These are phyloP conservation scores for Fusarium sp. DNA, from an alignment of 2,329 filamentous ascomycete genomes.

Conservation along the genomic window DNA sequence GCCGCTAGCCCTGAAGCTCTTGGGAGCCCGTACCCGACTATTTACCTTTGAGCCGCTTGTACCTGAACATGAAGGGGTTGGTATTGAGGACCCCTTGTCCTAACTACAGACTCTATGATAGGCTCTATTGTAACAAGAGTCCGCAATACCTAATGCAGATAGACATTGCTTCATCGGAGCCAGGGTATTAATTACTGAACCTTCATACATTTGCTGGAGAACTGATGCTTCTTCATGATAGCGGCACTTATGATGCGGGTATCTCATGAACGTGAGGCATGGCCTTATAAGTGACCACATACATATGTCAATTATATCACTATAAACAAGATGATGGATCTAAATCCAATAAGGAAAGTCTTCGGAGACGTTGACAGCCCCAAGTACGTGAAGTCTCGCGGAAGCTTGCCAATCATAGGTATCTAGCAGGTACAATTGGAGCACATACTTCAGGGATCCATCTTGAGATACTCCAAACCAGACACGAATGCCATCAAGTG, in stretches of 20 bases:
- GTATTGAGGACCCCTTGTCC: conserved; percentile 22
- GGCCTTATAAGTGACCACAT: background rate
- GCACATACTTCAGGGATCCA: background rate
- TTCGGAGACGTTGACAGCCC: background rate
- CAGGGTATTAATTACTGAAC: conserved; percentile 2
- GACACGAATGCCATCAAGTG: background rate
- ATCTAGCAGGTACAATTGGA: background rate
- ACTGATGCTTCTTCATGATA: background rate
- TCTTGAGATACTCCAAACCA: background rate
- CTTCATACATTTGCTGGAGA: background rate
- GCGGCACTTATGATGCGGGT: background rate
- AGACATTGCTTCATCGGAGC: conserved; percentile 6
- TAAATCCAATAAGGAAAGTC: background rate
- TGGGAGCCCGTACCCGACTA: background rate
- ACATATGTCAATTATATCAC: background rate
- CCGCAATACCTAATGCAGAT: background rate
- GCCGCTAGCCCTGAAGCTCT: background rate
- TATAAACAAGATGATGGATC: background rate
- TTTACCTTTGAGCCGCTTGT: conserved; percentile 9
- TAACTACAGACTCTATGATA: conserved; percentile 23
- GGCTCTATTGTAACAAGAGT: conserved; percentile 32
- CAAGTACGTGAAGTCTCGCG: background rate
- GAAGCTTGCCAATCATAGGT: background rate
- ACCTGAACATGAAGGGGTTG: conserved; percentile 28
- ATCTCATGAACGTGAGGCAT: background rate